Base-by-base conservation (phyloP, 495 filamentous ascomycete genomes). In the Neurospora sp. region DNA sequence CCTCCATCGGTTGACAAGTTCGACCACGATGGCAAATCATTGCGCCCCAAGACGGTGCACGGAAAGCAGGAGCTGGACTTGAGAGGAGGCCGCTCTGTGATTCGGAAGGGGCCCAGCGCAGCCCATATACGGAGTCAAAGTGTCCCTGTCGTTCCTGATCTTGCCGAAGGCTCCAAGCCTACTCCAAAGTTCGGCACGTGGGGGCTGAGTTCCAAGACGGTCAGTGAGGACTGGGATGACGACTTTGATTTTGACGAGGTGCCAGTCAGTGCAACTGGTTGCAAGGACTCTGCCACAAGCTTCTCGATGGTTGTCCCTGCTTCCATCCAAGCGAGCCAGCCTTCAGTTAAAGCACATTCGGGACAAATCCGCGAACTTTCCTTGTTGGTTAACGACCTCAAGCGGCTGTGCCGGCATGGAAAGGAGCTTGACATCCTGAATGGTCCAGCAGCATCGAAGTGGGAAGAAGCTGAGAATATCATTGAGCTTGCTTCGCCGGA, bases 51-150 rank as follows among this genome's bases (percentile, higher is more conserved):
- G 74, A 97, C 94, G 13, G 92, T 96, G 48, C 94, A 98, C 83
- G 94, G 92, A 3, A 98, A 96, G 82, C 93, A 97, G 80, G 87
- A 90, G 77, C 84, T 86, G 70, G 89, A 93, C 74, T 79, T 85
- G 70, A 86, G 93, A 79, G 93, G 91, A 69, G 94, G 93, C 75
- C 90, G 93, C 71, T 83, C 90, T 36, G 83, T 88, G 37, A 92
- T 88, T 75, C 92, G 95, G 62, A 92, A 94, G 75, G 89, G 89
- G 19, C 91, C 93, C 39, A 92, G 86, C 74, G 88, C 90, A 2
- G 83, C 93, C 31, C 96, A 98, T 79, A 85, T 97, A 66, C 90
- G 96, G 69, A 98, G 96, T 78, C 94, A 97, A 78, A 99, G 96
- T 81, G 94, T 99, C n/a, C 96, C 96, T 0, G 88, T 96, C 19